Evolutionary conservation across 495 filamentous ascomycete species (phyloP), one percentile per base, ranked within the genome.

Genomic region (Letharia columbiana): DNA sequence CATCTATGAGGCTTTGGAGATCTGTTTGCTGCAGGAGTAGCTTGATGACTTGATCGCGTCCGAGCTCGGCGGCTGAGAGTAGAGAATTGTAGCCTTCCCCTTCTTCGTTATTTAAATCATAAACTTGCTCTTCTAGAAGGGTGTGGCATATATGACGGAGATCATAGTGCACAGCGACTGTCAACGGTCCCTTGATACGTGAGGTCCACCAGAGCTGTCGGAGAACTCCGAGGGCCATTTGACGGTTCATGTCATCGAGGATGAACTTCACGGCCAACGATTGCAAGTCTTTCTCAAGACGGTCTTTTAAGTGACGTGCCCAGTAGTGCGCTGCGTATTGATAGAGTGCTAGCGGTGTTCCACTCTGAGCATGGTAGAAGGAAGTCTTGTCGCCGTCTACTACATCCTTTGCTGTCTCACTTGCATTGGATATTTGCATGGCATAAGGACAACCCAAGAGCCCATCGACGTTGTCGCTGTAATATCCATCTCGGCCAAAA

Each of bases 241-340:
- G 40, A 0, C 57, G 23, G 10, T 37, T 42, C 57, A 20, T 37
- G 8, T 60, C 57, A n/a, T 60, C 31, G 23, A 60, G 57, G 2
- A 60, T 37, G 31, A 60, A 42, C n/a, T 60, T 60, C 57, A 60
- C 20, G n/a, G 57, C 57, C 12, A 60, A 42, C 8, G 57, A 31
- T 63, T 31, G n/a, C n/a, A 63, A 42, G 3, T 23, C 42, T 50
- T 63, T 52, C 35, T 65, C 63, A 39, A 41, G 63, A 11, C 37
- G 20, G 39, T 59, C 50, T 60, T 68, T 64, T 63, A 74, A 73
- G 74, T 82, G 77, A 57, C 76, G 13, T 2, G 74, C 81, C 81
- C 78, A 82, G 65, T 80, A 67, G 33, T 61, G 44, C 28, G 73
- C 67, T 1, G 78, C 75, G 61, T 82, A 83, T 23, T 73, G 59